Percentiles rank a stretch among this genome's conserved stretches.
phyloP scores from a whole-genome alignment of 768 basidiomycete species.

The Mycena chlorophos region DNA sequence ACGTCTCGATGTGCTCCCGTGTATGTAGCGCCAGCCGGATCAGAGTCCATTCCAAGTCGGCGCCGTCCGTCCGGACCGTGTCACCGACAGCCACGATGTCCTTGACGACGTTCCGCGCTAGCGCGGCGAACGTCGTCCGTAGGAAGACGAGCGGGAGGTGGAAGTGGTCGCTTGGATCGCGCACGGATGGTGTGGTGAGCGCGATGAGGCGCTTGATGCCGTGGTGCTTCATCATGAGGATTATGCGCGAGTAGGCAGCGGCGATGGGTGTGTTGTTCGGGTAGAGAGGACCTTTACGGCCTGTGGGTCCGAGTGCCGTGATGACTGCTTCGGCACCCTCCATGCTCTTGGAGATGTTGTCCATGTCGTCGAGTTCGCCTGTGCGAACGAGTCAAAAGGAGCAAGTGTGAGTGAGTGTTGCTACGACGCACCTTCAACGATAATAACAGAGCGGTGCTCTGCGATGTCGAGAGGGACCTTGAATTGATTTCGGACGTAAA shows the following conservation, averaged over 20 bases:
- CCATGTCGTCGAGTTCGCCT: conserved; percentile 17
- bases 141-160: conserved; percentile 33
- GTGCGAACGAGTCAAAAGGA: too few relatives aligned
- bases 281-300: conserved; percentile 20
- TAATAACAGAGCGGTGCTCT: neutral
- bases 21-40: conserved; percentile 16
- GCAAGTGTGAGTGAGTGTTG: too few relatives aligned
- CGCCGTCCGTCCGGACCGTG: conserved; percentile 5
- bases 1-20: neutral
- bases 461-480: conserved; percentile 10
- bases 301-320: conserved; percentile 15
- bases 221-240: conserved; percentile 39
- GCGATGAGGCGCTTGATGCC: conserved; percentile 43
- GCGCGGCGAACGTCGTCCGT: conserved; percentile 8
- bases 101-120: conserved; percentile 15
- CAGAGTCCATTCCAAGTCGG: conserved; percentile 18
- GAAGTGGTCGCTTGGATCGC: conserved; percentile 43
- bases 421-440: too few relatives aligned
- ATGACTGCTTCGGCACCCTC: conserved; percentile 16
- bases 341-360: conserved; percentile 15
- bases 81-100: conserved; percentile 17
- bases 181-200: conserved; percentile 52
- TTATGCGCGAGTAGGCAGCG: conserved; percentile 39
- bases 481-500: conserved; percentile 11
- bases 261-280: conserved; percentile 42